Evolutionary conservation across 2,329 filamentous ascomycete species (phyloP), one percentile per base, ranked within the genome.

Genomic region (Xylaria sp.): DNA sequence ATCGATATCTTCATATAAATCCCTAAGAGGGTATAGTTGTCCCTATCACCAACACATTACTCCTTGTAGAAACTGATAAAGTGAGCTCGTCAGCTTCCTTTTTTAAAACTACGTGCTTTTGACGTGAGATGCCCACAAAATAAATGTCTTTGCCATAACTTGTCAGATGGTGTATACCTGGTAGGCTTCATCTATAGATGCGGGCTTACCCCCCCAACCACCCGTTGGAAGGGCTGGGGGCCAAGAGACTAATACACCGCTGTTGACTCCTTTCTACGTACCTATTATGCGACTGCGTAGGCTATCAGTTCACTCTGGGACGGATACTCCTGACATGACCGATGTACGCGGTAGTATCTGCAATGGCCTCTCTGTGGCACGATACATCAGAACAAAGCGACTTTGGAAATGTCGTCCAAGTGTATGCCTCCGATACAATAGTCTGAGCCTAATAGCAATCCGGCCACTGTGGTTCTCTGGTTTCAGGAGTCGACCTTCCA

Each of bases 11-110:
- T 73, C 70, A 20, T 73, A 74, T n/a, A 8, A 20, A 9, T 76
- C 73, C 52, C 71, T 70, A 20, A 66, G 37, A 73, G 72, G 8
- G 78, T 70, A 23, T 77, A 78, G 48, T 77, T 78, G 13, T 71
- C 57, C 2, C 50, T 67, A 20, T 78, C 77, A 1, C 72, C 65
- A 0, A 67, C 73, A 52, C 67, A 62, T 41, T 78, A 76, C 54
- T 78, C 77, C 18, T 78, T 78, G 10, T 78, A 78, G 63, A 78
- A 78, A 0, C 74, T 79, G 15, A 12, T 34, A 23, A 50, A 18
- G 1, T 23, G 2, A 48, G 5, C 23, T 46, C 12, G 56, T 65
- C 2, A 65, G 60, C 31, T 18, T 0, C 15, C 10, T 6, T 8
- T 41, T 12, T 9, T 28, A 28, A 55, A 13, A 6, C 2, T 15